Evolutionary conservation across 2,329 filamentous ascomycete genomes (phyloP).

Genomic region (Fusarium nurragi): DNA sequence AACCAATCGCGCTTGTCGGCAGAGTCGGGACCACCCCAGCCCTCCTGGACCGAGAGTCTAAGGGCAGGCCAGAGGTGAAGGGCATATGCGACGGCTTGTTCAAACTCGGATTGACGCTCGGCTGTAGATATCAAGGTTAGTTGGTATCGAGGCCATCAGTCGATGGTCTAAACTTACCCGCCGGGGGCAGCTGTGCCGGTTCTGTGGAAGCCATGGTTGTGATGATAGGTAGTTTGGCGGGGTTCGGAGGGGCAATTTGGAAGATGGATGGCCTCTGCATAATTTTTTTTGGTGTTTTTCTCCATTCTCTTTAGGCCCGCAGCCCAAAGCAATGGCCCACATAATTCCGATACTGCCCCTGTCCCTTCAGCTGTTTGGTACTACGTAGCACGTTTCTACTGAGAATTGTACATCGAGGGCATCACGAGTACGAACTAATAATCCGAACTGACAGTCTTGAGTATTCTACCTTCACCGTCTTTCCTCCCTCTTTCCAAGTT

Average conservation of each 20-base stretch:
- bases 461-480: not conserved
- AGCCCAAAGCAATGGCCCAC: conserved; percentile 8
- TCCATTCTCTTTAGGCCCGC: conserved; percentile 6
- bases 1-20: conserved; percentile 96
- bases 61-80: conserved; percentile 91
- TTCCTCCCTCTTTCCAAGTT: not conserved
- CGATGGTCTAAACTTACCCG: conserved; percentile 37
- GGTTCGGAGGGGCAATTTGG: conserved; percentile 47
- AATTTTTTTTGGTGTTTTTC: conserved; percentile 46
- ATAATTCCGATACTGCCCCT: not conserved
- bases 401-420: not conserved
- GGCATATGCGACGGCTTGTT: conserved; percentile 84
- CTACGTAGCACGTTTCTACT: not conserved
- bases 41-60: conserved; percentile 83
- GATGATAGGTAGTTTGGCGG: conserved; percentile 35
- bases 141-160: not conserved
- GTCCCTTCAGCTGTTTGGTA: not conserved
- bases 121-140: conserved; percentile 50
- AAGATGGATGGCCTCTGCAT: conserved; percentile 35
- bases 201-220: conserved; percentile 49
- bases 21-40: conserved; percentile 87
- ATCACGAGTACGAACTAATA: not conserved
- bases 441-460: too few species aligned
- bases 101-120: conserved; percentile 73
- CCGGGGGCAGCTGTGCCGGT: conserved; percentile 45